These are phyloP conservation scores for Mycena galopus DNA, from an alignment of 768 basidiomycete genomes.

Conservation along the genomic window DNA sequence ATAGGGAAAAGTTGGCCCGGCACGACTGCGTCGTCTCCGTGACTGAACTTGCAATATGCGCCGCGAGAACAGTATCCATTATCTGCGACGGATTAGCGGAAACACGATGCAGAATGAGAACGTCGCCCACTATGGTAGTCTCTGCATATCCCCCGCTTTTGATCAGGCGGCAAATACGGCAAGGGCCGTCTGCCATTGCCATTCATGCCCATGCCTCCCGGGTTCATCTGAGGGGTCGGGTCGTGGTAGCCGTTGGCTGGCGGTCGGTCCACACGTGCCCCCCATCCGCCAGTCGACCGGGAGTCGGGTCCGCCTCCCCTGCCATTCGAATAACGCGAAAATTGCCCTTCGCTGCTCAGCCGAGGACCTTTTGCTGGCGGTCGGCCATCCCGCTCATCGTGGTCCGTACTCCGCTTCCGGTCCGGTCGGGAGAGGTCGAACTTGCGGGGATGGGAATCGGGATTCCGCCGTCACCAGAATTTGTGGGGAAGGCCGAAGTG, in stretches of 20 bases:
- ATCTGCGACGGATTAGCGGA: conserved; percentile 60
- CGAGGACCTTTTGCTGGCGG: conserved; percentile 81
- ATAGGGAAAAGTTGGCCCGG: conserved; percentile 77
- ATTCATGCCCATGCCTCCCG: conserved; percentile 54
- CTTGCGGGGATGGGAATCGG: conserved; percentile 74
- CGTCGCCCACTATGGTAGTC: conserved; percentile 90
- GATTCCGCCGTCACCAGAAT: conserved; percentile 73
- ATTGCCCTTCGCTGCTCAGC: conserved; percentile 72
- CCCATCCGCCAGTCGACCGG: conserved; percentile 34
- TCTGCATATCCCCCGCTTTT: conserved; percentile 83
- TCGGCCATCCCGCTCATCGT: conserved; percentile 71
- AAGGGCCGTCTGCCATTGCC: conserved; percentile 65
- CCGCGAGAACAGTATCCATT: conserved; percentile 93
- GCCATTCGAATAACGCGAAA: conserved; percentile 70
- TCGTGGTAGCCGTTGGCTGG: conserved; percentile 47
- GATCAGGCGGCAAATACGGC: conserved; percentile 79
- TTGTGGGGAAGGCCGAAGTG: conserved; percentile 56
- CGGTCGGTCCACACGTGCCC: conserved; percentile 44
- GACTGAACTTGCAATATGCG: conserved; percentile 90
- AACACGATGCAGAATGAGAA: conserved; percentile 9
- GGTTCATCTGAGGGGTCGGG: conserved; percentile 47
- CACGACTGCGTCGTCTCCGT: conserved; percentile 89
- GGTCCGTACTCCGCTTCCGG: conserved; percentile 76
- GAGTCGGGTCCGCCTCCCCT: conserved; percentile 46
- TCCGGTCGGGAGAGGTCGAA: conserved; percentile 62